These are phyloP conservation scores for Aureobasidium sp. DNA, from an alignment of 2,329 filamentous ascomycete species.

Conservation along the genomic window DNA sequence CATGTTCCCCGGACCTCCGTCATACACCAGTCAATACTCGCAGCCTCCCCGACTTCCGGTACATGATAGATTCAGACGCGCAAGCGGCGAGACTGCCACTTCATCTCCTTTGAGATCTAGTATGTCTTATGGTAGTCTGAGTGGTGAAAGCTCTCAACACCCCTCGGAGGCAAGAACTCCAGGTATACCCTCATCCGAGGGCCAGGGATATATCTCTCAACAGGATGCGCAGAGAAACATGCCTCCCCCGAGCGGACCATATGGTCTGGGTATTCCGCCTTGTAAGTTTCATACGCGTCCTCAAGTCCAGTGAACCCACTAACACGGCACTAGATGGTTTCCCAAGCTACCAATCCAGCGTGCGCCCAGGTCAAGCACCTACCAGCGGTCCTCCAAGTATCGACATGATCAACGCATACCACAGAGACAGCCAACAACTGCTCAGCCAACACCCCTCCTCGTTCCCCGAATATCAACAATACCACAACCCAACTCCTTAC, in stretches of 20 bases:
- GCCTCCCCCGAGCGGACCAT: slow-evolving; percentile 15
- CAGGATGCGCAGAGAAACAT: slow-evolving; percentile 14
- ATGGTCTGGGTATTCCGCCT: slow-evolving; percentile 24
- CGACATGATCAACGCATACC: slow-evolving; percentile 15
- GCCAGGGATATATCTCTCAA: slow-evolving; percentile 2
- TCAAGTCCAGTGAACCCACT: slow-evolving; percentile 5
- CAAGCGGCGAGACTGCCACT: slow-evolving; percentile 31
- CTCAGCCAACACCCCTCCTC: slow-evolving; percentile 17
- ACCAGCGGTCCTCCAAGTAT: slow-evolving; percentile 10
- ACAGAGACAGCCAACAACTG: slow-evolving; percentile 17
- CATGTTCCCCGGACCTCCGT: slow-evolving; percentile 10
- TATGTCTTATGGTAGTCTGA: slow-evolving; percentile 33
- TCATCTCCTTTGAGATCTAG: slow-evolving; percentile 38
- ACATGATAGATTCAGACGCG: slow-evolving; percentile 34
- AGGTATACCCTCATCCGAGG: background rate
- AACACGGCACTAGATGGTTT: slow-evolving; percentile 14
- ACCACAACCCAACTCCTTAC: slow-evolving; percentile 13
- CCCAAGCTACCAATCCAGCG: slow-evolving; percentile 13
- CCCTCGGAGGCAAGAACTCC: slow-evolving; percentile 3
- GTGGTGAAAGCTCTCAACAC: background rate
- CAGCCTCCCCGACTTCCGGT: slow-evolving; percentile 35
- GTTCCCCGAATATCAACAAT: slow-evolving; percentile 21
- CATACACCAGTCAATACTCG: slow-evolving; percentile 18
- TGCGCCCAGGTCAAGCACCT: slow-evolving; percentile 10
- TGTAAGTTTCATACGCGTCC: slow-evolving; percentile 18